Conservation (phyloP, 2,329 filamentous ascomycete genomes). For the Fusarium chuoi region DNA sequence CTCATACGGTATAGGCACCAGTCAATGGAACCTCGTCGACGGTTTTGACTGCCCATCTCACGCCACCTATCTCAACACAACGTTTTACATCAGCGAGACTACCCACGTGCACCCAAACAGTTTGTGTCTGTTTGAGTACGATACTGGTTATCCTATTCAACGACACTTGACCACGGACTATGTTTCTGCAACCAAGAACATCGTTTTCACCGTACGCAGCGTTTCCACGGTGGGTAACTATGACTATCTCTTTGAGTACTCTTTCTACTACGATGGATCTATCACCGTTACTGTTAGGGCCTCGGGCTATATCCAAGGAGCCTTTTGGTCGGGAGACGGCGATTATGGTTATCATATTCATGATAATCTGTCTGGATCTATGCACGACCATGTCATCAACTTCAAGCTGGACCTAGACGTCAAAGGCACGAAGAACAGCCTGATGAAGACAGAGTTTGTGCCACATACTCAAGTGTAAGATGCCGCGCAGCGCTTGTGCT, state of each 20-base stretch:
- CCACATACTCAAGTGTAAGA: conserved; percentile 11
- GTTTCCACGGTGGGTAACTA: conserved; percentile 66
- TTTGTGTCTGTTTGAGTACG: conserved; percentile 67
- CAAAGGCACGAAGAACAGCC: conserved; percentile 57
- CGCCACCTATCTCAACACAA: conserved; percentile 60
- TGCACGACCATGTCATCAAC: conserved; percentile 67
- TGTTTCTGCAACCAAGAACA: conserved; percentile 59
- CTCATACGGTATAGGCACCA: conserved; percentile 59
- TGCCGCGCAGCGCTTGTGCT: rapidly evolving
- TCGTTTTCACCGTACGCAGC: conserved; percentile 57
- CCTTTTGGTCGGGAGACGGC: conserved; percentile 57
- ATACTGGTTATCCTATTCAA: conserved; percentile 59
- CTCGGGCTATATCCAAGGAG: conserved; percentile 64
- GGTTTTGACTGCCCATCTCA: conserved; percentile 64
- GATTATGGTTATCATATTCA: conserved; percentile 64
- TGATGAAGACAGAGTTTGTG: conserved; percentile 51
- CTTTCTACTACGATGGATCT: conserved; percentile 62
- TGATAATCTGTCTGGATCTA: conserved; percentile 58
- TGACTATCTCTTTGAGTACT: conserved; percentile 62
- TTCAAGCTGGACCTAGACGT: conserved; percentile 67
- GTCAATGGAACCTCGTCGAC: conserved; percentile 56
- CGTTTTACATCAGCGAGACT: conserved; percentile 56
- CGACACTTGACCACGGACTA: conserved; percentile 57
- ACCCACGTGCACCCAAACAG: conserved; percentile 58
- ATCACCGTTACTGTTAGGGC: conserved; percentile 63